Conservation (phyloP, 208 protist genomes). For the Crithidia acanthocephali region DNA sequence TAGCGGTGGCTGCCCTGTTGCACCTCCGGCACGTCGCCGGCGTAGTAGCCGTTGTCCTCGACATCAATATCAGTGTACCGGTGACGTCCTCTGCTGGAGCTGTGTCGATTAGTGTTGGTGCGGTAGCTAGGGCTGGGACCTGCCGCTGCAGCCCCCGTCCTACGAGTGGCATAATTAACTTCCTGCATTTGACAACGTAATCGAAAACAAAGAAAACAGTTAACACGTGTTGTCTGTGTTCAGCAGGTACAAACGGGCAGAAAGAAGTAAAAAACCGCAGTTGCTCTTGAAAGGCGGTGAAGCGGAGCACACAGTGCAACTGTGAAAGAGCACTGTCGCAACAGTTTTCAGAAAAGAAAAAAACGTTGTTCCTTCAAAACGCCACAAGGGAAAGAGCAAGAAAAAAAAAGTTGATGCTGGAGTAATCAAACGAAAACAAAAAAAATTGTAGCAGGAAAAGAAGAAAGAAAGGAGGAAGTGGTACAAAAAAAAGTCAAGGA, state of each 20-base stretch:
- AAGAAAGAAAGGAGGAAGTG: background rate
- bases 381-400: background rate
- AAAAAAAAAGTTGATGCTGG: background rate
- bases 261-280: background rate
- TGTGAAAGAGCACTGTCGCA: too few species aligned
- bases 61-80: constrained; percentile 14
- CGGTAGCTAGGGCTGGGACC: background rate
- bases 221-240: too few species aligned
- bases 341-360: too few species aligned
- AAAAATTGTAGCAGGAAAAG: background rate
- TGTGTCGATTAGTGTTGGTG: too few species aligned
- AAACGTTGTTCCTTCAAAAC: too few species aligned
- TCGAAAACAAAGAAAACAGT: too few species aligned
- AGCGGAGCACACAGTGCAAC: background rate
- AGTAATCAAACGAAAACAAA: background rate
- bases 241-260: background rate
- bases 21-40: background rate
- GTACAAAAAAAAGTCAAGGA: too few species aligned
- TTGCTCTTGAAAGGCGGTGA: background rate
- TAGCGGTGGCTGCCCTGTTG: background rate
- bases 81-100: background rate
- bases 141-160: background rate
- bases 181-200: background rate
- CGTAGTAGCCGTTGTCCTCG: background rate
- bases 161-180: background rate